These are phyloP conservation scores for Biscogniauxia mediterranea DNA, from an alignment of 2,329 filamentous ascomycete genomes.

Conservation along the genomic window DNA sequence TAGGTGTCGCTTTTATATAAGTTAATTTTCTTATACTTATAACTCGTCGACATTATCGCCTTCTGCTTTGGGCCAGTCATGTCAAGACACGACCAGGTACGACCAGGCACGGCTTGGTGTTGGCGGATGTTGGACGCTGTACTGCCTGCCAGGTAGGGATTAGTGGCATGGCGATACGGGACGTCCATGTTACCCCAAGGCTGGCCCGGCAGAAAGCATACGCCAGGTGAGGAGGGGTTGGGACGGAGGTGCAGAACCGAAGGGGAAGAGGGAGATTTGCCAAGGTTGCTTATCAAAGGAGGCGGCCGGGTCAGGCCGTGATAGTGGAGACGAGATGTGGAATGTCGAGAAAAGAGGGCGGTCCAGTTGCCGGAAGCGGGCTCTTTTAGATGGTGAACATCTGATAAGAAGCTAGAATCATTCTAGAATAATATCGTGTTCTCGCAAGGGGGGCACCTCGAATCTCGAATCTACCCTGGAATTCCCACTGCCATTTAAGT, in stretches of 20 bases:
- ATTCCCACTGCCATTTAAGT: too few species aligned
- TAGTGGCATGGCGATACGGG: constrained; percentile 8
- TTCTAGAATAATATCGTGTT: background rate
- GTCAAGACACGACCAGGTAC: background rate
- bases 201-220: background rate
- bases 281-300: background rate
- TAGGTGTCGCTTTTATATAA: background rate
- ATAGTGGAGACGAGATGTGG: background rate
- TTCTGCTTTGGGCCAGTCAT: constrained; percentile 14
- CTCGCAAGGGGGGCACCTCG: too few species aligned
- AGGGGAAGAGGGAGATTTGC: background rate
- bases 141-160: constrained; percentile 17
- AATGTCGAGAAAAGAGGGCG: background rate
- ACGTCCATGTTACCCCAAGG: constrained; percentile 4
- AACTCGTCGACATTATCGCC: constrained; percentile 7
- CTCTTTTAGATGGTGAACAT: background rate
- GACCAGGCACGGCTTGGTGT: too few species aligned
- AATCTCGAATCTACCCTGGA: too few species aligned
- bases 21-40: background rate
- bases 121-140: constrained; percentile 6
- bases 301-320: background rate
- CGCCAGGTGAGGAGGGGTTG: background rate
- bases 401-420: background rate
- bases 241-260: background rate
- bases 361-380: too few species aligned